These are phyloP conservation scores for Phytophthora tubulina DNA, from an alignment of 352 stramenopile genomes.

Conservation along the genomic window DNA sequence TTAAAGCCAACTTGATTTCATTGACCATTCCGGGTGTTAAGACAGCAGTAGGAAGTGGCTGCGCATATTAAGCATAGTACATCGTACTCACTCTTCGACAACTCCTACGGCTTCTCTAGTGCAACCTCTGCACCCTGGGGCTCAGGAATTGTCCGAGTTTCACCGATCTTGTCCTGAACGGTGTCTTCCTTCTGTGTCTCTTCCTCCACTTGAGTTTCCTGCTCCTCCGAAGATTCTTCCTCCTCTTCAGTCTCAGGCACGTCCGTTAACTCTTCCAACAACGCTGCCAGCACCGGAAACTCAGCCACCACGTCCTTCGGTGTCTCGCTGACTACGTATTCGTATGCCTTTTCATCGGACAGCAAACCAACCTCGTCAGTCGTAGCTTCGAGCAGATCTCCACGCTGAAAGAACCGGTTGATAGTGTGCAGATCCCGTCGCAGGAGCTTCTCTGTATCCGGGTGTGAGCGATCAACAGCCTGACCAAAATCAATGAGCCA, in stretches of 20 bases:
- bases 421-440: slow-evolving; percentile 82
- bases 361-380: slow-evolving; percentile 53
- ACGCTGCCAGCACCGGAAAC: slow-evolving; percentile 37
- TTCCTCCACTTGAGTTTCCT: slow-evolving; percentile 18
- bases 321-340: slow-evolving; percentile 49
- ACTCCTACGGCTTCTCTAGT: slow-evolving; percentile 3
- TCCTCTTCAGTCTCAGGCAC: slow-evolving; percentile 26
- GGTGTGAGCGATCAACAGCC: slow-evolving; percentile 85
- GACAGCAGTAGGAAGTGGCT: background rate
- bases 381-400: slow-evolving; percentile 46
- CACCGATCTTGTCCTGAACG: slow-evolving; percentile 3
- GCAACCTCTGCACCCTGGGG: background rate
- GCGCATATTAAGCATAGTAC: slow-evolving; percentile 18
- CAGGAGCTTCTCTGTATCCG: slow-evolving; percentile 69
- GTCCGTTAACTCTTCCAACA: slow-evolving; percentile 53
- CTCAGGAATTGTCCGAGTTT: background rate
- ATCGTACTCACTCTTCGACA: slow-evolving; percentile 23
- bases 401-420: slow-evolving; percentile 78
- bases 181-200: slow-evolving; percentile 11
- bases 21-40: slow-evolving; percentile 8
- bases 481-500: slow-evolving; percentile 95
- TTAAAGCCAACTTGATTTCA: background rate
- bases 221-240: slow-evolving; percentile 11
- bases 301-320: slow-evolving; percentile 42
- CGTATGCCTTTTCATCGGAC: slow-evolving; percentile 52